phyloP scores from a whole-genome alignment of 1,284 basidiomycete genomes.

The Ustilago lituana region DNA sequence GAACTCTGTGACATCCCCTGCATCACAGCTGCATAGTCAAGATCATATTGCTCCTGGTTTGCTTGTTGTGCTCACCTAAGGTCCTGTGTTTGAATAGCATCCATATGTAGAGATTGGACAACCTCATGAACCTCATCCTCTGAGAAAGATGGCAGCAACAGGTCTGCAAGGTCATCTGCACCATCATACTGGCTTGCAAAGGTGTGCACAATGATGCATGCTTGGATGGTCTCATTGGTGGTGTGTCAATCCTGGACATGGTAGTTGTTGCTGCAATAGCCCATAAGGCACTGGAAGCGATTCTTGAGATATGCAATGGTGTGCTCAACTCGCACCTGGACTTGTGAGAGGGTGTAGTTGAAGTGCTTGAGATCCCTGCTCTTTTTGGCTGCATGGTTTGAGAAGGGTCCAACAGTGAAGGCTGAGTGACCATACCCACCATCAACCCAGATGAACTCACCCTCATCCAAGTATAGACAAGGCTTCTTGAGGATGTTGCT shows the following conservation, averaged over 20 bases:
- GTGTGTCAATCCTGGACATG: not conserved
- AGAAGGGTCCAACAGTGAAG: conserved; percentile 8
- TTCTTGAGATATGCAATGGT: conserved; percentile 9
- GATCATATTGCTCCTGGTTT: no score
- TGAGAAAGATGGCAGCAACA: not conserved
- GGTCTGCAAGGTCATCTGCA: not conserved
- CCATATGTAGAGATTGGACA: no score
- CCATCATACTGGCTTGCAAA: not conserved
- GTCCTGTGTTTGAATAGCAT: no score
- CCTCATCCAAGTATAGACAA: conserved; percentile 3
- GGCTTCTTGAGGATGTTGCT: conserved; percentile 15
- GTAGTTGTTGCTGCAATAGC: conserved; percentile 3
- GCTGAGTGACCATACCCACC: conserved; percentile 4
- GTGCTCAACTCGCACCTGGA: conserved; percentile 2
- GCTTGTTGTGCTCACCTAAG: no score
- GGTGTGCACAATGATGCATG: conserved; percentile 1
- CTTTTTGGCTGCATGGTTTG: conserved; percentile 2
- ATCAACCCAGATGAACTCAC: conserved; percentile 11
- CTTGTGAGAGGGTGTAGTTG: conserved; percentile 1
- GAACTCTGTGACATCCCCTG: no score
- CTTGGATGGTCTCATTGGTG: not conserved
- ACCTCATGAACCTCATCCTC: no score
- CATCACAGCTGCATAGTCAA: no score
- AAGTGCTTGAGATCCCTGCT: conserved; percentile 6
- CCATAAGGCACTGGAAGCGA: conserved; percentile 7